Percentiles rank a stretch among this genome's conserved stretches.
phyloP scores from a whole-genome alignment of 352 stramenopile genomes.

The Pythium myriotylum region DNA sequence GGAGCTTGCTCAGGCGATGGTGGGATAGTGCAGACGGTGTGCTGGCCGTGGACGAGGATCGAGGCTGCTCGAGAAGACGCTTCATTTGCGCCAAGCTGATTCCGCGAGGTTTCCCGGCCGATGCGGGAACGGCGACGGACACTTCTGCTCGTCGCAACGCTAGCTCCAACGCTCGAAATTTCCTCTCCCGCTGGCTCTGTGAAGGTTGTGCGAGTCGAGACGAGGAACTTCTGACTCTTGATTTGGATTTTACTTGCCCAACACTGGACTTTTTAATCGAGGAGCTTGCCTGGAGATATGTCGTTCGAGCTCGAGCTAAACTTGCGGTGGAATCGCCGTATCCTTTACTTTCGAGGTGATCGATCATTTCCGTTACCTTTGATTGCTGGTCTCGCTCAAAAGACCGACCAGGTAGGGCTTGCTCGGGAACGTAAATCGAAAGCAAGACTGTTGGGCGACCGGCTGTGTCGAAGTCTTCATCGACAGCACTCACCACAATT shows the following conservation, averaged over 20 bases:
- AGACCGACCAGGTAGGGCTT: background rate
- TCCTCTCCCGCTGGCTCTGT: slow-evolving; percentile 42
- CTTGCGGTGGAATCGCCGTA: slow-evolving; percentile 4
- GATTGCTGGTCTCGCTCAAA: background rate
- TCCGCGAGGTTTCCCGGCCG: background rate
- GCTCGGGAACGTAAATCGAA: slow-evolving; percentile 12
- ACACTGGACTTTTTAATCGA: background rate
- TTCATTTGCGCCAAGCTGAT: slow-evolving; percentile 24
- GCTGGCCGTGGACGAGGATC: background rate
- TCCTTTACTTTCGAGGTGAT: slow-evolving; percentile 15
- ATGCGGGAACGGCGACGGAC: background rate
- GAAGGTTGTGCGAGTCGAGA: slow-evolving; percentile 5
- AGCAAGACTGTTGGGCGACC: slow-evolving; percentile 20
- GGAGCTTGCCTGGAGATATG: slow-evolving; percentile 7
- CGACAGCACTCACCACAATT: slow-evolving; percentile 22
- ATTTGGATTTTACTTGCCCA: background rate
- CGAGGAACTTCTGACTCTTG: background rate
- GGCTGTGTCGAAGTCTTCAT: slow-evolving; percentile 23
- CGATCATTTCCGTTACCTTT: slow-evolving; percentile 14
- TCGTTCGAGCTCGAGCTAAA: slow-evolving; percentile 4
- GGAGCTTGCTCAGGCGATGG: slow-evolving; percentile 24
- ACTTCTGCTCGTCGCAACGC: slow-evolving; percentile 29
- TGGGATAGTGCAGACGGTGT: background rate
- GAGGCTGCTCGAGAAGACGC: slow-evolving; percentile 18
- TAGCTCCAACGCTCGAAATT: slow-evolving; percentile 42